phyloP scores from a whole-genome alignment of 73 alveolate species.

The Tetrahymena malaccensis region DNA sequence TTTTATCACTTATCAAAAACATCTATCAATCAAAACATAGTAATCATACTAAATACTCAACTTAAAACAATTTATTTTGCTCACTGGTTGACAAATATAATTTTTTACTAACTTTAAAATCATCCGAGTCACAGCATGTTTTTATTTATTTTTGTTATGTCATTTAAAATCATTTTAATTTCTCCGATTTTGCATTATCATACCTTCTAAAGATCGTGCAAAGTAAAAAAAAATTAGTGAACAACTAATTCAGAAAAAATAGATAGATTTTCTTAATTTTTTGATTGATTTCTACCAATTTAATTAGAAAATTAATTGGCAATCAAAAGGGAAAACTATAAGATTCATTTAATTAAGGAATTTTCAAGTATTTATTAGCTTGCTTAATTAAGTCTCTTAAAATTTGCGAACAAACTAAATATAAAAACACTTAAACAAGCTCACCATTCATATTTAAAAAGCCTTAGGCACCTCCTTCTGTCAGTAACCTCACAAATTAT shows the following conservation, averaged over 20 bases:
- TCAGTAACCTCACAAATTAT: neutral
- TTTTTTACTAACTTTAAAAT: no score
- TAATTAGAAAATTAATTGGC: neutral
- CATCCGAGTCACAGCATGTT: no score
- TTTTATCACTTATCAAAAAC: neutral
- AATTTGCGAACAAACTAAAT: neutral
- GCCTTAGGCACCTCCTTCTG: neutral
- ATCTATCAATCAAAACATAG: neutral
- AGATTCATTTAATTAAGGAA: neutral
- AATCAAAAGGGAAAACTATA: neutral
- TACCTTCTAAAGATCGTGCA: no score
- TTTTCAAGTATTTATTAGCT: neutral
- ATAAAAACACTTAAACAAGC: neutral
- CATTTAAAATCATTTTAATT: no score
- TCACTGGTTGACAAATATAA: no score
- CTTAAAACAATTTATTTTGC: neutral
- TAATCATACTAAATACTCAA: neutral
- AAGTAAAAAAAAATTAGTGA: no score
- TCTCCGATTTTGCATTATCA: no score
- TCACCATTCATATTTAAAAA: neutral
- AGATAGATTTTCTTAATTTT: neutral
- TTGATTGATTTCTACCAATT: neutral
- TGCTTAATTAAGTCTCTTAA: neutral
- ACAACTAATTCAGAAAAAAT: neutral
- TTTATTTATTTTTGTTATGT: no score